phyloP scores from a whole-genome alignment of 108 stramenopile species.

The Stephanodiscus minutulus region DNA sequence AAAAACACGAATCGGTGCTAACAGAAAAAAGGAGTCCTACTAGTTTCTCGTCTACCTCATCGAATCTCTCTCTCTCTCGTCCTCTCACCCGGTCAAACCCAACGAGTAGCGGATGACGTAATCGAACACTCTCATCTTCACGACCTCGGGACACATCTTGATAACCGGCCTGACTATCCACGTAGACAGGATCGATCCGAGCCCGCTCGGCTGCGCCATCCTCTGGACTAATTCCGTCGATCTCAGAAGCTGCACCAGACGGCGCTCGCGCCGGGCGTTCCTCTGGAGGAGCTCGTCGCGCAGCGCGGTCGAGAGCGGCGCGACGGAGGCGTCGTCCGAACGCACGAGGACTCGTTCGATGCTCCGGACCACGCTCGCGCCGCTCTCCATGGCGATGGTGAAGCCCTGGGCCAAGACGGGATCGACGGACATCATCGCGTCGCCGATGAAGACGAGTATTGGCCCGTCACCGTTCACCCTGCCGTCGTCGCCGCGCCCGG shows the following conservation, averaged over 20 bases:
- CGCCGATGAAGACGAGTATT: conserved; percentile 73
- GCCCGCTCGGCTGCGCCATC: conserved; percentile 69
- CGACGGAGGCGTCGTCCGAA: not conserved
- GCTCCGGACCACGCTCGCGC: conserved; percentile 55
- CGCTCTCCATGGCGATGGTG: conserved; percentile 87
- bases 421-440: conserved; percentile 87
- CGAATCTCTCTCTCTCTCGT: not conserved
- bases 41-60: not conserved
- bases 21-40: no score
- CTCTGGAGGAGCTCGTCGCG: conserved; percentile 57
- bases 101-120: conserved; percentile 73
- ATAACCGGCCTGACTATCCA: conserved; percentile 71
- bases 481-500: not conserved
- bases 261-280: conserved; percentile 51
- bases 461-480: conserved; percentile 60
- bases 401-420: conserved; percentile 89
- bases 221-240: conserved; percentile 83
- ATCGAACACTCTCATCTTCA: conserved; percentile 81
- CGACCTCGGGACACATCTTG: conserved; percentile 57
- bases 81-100: conserved; percentile 54
- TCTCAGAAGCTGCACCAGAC: conserved; percentile 72
- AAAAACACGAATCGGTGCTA: no score
- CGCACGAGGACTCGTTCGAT: conserved; percentile 37
- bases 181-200: conserved; percentile 56
- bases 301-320: conserved; percentile 16